A percentile compares a stretch with the other conserved stretches of the same genome.
Evolutionary conservation across 2,329 filamentous ascomycete genomes (phyloP).

Genomic region (Neoscytalidium dimidiatum): DNA sequence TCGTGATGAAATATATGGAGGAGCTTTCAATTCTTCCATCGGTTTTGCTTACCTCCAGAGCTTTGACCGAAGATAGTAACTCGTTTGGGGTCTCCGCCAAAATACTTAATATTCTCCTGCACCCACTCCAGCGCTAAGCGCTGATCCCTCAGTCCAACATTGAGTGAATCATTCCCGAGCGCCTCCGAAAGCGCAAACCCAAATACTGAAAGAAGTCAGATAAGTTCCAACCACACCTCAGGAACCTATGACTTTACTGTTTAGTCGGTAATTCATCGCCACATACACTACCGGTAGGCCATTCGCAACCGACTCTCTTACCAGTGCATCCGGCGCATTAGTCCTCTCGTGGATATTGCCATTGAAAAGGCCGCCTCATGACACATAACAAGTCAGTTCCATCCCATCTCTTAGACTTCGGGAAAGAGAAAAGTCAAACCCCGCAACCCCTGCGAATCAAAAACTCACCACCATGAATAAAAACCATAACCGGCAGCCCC

Average conservation of each 20-base stretch:
- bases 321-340: conserved; percentile 47
- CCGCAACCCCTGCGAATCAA: background rate
- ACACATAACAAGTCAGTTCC: background rate
- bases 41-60: conserved; percentile 27
- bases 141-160: conserved; percentile 42
- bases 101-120: conserved; percentile 36
- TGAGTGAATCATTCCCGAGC: conserved; percentile 36
- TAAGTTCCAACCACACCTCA: background rate
- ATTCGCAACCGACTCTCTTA: conserved; percentile 49
- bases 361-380: conserved; percentile 29
- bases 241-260: conserved; percentile 23
- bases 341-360: conserved; percentile 37
- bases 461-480: conserved; percentile 55
- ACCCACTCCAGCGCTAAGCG: conserved; percentile 43
- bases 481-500: conserved; percentile 58
- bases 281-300: conserved; percentile 42
- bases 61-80: conserved; percentile 45
- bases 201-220: conserved; percentile 28
- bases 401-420: background rate
- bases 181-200: conserved; percentile 39
- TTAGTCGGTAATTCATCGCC: conserved; percentile 39
- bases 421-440: too few relatives aligned
- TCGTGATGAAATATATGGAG: too few relatives aligned
- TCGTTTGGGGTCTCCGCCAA: conserved; percentile 36
- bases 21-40: conserved; percentile 16